These are phyloP conservation scores for Cordyceps javanica DNA, from an alignment of 2,329 filamentous ascomycete genomes.

Conservation along the genomic window DNA sequence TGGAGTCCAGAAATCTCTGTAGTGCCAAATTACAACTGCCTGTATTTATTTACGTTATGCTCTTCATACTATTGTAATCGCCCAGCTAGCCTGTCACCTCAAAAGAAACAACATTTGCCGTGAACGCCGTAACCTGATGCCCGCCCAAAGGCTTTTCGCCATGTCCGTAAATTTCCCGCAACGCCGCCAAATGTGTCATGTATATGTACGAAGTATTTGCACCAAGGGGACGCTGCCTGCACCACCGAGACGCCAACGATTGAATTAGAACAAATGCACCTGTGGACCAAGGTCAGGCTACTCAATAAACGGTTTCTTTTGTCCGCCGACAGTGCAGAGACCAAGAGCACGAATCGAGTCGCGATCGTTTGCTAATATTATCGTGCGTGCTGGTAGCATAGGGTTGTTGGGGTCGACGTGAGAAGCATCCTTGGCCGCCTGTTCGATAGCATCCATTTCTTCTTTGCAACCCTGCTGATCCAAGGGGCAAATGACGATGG, in stretches of 20 bases:
- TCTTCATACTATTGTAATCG: not conserved
- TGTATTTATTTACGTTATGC: not conserved
- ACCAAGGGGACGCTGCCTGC: slow-evolving; percentile 4
- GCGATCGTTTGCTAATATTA: slow-evolving; percentile 72
- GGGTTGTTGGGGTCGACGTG: slow-evolving; percentile 83
- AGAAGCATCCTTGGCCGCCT: slow-evolving; percentile 87
- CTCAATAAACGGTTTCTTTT: slow-evolving; percentile 62
- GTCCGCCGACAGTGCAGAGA: slow-evolving; percentile 55
- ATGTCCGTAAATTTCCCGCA: not conserved
- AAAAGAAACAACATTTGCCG: not conserved
- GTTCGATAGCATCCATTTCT: slow-evolving; percentile 97
- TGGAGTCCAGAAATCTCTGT: not conserved
- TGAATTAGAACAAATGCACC: not conserved
- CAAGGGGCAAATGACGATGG: slow-evolving; percentile 91
- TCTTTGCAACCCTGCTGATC: slow-evolving; percentile 95
- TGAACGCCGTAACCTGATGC: slow-evolving; percentile 8
- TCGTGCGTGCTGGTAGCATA: slow-evolving; percentile 79
- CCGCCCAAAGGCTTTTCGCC: slow-evolving; percentile 6
- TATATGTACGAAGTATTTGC: not conserved
- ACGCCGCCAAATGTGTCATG: not conserved
- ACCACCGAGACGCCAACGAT: not conserved
- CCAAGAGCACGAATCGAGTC: slow-evolving; percentile 56
- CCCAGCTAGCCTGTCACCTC: not conserved
- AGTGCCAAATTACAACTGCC: not conserved
- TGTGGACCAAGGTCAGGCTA: slow-evolving; percentile 24